Evolutionary conservation across 2,329 filamentous ascomycete genomes (phyloP), one percentile per base, ranked within the genome.

Genomic region (Fusarium mangiferae): DNA sequence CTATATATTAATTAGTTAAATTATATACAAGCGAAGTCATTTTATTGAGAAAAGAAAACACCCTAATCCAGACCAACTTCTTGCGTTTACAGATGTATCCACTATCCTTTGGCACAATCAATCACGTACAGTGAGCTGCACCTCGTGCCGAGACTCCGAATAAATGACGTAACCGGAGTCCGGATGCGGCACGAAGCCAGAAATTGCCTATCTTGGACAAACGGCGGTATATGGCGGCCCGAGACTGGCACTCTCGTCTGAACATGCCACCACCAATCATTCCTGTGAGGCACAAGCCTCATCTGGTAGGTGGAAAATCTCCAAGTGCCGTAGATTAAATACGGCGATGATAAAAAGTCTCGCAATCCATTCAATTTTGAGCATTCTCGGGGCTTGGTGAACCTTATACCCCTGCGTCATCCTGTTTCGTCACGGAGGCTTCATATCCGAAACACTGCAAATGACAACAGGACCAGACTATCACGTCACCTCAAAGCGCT

Each of bases 381-480:
- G 49, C 38, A 35, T 12, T 13, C 15, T 52, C 45, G 26, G 44
- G 44, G 28, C 24, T 38, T 42, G 12, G 10, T 13, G 18, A n/a
- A 3, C 22, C 18, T 5, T 15, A 8, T 11, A 51, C 62, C 62
- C 57, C 38, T 62, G 45, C 35, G 18, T 22, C 26, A 28, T 44
- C 62, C 54, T 49, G 33, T 62, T 65, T 51, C 39, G 62, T 65
- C 56, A 65, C 62, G 62, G 62, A 65, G 24, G 38, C 26, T 64
- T 36, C n/a, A 22, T 52, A 65, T 64, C 62, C 62, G 56, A 65
- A 38, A 61, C 56, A 18, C 45, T 39, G 24, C 17, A 62, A 51
- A 52, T 39, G 55, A 48, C 14, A 7, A 12, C 28, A 10, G 45
- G 22, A 45, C 20, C 38, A 44, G 4, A 12, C 10, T 13, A 59